These are phyloP conservation scores for Globisporangium radiosum DNA, from an alignment of 352 stramenopile species.

Conservation along the genomic window DNA sequence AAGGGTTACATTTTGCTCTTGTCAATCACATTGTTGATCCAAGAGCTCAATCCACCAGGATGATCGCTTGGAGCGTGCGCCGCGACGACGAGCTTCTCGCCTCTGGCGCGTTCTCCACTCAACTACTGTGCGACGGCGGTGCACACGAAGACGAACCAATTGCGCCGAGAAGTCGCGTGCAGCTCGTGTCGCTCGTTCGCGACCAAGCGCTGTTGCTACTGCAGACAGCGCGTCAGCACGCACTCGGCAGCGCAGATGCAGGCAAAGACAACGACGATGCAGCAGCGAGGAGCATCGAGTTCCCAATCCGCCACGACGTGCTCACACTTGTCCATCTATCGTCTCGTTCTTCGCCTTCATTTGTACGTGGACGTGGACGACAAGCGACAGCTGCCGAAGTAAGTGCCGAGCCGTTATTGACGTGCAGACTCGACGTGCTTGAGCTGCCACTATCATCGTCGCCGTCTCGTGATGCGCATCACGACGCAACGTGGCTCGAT, in stretches of 20 bases:
- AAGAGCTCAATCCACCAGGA: constrained; percentile 2
- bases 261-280: background rate
- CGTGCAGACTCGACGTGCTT: constrained; percentile 4
- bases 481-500: constrained; percentile 27
- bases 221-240: background rate
- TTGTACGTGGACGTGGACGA: too few relatives aligned
- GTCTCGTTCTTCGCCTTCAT: too few relatives aligned
- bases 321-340: constrained; percentile 1
- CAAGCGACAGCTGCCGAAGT: background rate
- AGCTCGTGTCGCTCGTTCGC: constrained; percentile 4
- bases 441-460: background rate
- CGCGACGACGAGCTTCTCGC: constrained; percentile 15
- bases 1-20: constrained; percentile 7
- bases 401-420: background rate
- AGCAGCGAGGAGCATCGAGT: constrained; percentile 1
- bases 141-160: background rate
- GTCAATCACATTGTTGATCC: background rate
- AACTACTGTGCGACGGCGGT: constrained; percentile 4
- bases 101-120: constrained; percentile 15
- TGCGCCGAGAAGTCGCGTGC: background rate
- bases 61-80: constrained; percentile 32
- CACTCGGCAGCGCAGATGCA: too few relatives aligned
- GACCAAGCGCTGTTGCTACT: constrained; percentile 4
- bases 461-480: too few relatives aligned
- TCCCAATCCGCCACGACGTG: constrained; percentile 1